Evolutionary conservation across 2,329 filamentous ascomycete genomes (phyloP), one percentile per base, ranked within the genome.

Genomic region (Trichoderma citrinoviride): DNA sequence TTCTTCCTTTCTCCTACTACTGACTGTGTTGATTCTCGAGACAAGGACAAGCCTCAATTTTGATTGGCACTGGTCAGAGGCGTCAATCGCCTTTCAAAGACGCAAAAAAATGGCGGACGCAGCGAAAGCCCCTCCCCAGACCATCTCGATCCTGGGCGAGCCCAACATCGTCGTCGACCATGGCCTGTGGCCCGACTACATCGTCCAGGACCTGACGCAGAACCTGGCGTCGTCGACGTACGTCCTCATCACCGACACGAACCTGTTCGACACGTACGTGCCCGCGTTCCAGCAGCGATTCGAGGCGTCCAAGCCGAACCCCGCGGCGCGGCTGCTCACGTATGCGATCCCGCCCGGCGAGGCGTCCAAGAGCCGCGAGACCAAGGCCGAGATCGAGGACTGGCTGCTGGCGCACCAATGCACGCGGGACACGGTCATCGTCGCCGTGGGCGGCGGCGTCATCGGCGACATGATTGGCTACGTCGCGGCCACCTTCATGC

Each of bases 401-500:
- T 99, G 95, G 95, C 90, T 99, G 86, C 83, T 98, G 66, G 86
- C 88, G 70, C 87, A 97, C 72, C 88, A 90, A 89, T 99, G 95
- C 80, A 96, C 93, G 27, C 85, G 95, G 70, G 95, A 99, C 77
- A 97, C 93, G 0, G 91, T 99, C 68, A 89, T 99, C 66, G 91
- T 99, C 75, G 95, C 95, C 25, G 85, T 99, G 10, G 95, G 95
- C 37, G 95, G 95, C 69, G 95, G 95, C 65, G 95, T 99, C 67
- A 97, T 99, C 77, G 95, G 95, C 37, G 95, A 99, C 77, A 90
- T 99, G 90, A 93, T 97, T 68, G 95, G 95, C 60, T 99, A 96
- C 76, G 93, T 98, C 58, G 95, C 95, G 23, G 93, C 95, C 44
- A 99, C 95, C 43, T 99, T 98, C 80, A 99, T 99, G 95, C 90